These are phyloP conservation scores for Sugiyamaella floridensis DNA, from an alignment of 805 yeast genomes.

Conservation along the genomic window DNA sequence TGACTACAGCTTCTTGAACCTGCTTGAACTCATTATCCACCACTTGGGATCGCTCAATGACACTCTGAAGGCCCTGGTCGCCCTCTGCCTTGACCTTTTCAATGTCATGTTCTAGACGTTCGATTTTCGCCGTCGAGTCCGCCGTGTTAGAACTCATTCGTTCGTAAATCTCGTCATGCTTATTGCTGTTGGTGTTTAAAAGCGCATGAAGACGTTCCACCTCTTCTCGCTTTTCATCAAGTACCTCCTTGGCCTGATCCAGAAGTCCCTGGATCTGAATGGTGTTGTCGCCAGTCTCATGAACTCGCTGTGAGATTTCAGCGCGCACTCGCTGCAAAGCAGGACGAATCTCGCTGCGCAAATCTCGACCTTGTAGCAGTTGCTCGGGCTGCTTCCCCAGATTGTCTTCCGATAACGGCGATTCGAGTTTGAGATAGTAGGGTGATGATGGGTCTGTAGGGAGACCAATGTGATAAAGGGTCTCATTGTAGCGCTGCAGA, in stretches of 20 bases:
- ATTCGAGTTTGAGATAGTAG: slow-evolving; percentile 39
- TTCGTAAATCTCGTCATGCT: slow-evolving; percentile 51
- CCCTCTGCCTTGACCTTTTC: slow-evolving; percentile 42
- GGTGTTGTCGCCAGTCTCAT: slow-evolving; percentile 48
- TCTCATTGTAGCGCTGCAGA: slow-evolving; percentile 50
- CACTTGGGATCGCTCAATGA: slow-evolving; percentile 44
- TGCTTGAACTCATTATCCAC: slow-evolving; percentile 49
- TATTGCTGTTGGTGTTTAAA: slow-evolving; percentile 44
- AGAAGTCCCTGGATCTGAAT: slow-evolving; percentile 52
- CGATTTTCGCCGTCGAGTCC: slow-evolving; percentile 56
- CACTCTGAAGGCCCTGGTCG: slow-evolving; percentile 44
- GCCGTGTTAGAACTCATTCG: slow-evolving; percentile 47
- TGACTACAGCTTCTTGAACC: slow-evolving; percentile 38
- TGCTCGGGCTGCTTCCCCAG: slow-evolving; percentile 42
- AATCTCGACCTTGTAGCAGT: slow-evolving; percentile 33
- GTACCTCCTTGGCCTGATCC: slow-evolving; percentile 48
- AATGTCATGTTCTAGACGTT: slow-evolving; percentile 53
- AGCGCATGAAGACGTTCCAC: slow-evolving; percentile 53
- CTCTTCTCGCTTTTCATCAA: slow-evolving; percentile 50
- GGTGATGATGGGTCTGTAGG: slow-evolving; percentile 16
- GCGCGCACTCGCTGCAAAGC: slow-evolving; percentile 41
- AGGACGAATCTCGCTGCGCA: slow-evolving; percentile 33
- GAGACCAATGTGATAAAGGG: slow-evolving; percentile 43
- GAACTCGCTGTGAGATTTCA: slow-evolving; percentile 40
- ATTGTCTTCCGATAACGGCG: slow-evolving; percentile 37